Evolutionary conservation across 1,139 yeast species (phyloP), one percentile per base, ranked within the genome.

Genomic region (Candida anutae): DNA sequence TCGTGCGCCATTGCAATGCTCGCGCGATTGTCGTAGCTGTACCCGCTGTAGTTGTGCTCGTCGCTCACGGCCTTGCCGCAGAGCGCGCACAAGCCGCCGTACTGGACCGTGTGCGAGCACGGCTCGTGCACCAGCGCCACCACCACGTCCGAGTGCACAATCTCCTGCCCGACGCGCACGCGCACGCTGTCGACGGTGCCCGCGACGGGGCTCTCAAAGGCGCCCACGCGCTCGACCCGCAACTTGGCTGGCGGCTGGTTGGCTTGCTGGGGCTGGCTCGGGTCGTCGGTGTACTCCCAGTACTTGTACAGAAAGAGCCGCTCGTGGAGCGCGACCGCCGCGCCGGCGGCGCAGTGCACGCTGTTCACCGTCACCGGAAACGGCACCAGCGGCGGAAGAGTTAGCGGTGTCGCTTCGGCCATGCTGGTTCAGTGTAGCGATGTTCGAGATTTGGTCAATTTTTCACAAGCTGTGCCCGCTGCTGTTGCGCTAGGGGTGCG

Each of bases 61-160:
- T 78, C 93, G 32, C 77, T 88, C n/a, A 88, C 70, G 3, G 83
- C 69, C 34, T 74, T 74, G 5, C 98, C 98, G 53, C 99, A 90
- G 19, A 87, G 58, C 0, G 96, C 97, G 60, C 99, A 90, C 25
- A 90, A 62, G 0, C 98, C 98, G 12, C 94, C 95, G 47, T 81
- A 90, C 43, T 90, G 96, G n/a, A 93, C 90, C 1, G 93, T 76
- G 51, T 90, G 99, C 8, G 85, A 69, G 47, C 99, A 90, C 0
- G 94, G 88, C 48, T 93, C 96, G 25, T 62, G 53, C 11, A 90
- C 67, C 26, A 65, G 57, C 22, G 77, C 69, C 16, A 87, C 57
- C 4, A 57, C 60, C 5, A 64, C 59, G 5, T 67, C 69, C 15
- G 65, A 42, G 35, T 71, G 71, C 14, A 61, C 58, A 6, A 88